Percentiles rank a stretch among this genome's conserved stretches.
Evolutionary conservation across 2,329 filamentous ascomycete species (phyloP).

Genomic region (Paraconiothyrium sp.): DNA sequence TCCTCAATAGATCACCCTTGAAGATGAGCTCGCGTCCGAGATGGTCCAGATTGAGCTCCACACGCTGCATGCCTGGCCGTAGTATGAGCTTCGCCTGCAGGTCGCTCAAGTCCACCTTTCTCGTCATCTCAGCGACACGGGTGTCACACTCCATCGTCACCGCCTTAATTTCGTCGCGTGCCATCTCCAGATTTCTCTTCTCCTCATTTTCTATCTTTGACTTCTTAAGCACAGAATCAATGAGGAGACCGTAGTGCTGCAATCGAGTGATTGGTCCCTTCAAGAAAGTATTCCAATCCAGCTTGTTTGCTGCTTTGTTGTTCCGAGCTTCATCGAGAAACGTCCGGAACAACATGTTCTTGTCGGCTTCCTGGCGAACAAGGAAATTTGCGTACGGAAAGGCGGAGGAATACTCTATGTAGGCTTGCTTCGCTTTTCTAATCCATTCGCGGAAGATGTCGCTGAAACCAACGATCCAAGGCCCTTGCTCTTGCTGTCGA

Average conservation of each 20-base stretch:
- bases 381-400: conserved; percentile 86
- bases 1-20: conserved; percentile 87
- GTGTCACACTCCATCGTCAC: conserved; percentile 92
- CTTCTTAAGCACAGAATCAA: conserved; percentile 84
- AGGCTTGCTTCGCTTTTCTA: conserved; percentile 86
- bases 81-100: conserved; percentile 84
- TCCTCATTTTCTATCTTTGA: conserved; percentile 88
- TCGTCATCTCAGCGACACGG: conserved; percentile 90
- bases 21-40: conserved; percentile 90
- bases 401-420: conserved; percentile 89
- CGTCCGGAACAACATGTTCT: conserved; percentile 84
- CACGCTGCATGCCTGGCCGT: conserved; percentile 83
- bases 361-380: conserved; percentile 82
- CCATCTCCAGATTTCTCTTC: conserved; percentile 81
- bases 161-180: conserved; percentile 89
- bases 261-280: conserved; percentile 93
- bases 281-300: conserved; percentile 94
- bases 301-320: conserved; percentile 80
- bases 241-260: conserved; percentile 86
- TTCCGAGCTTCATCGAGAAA: conserved; percentile 84
- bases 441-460: conserved; percentile 99
- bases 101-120: conserved; percentile 89
- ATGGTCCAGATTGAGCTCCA: conserved; percentile 89
- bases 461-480: conserved; percentile 92
- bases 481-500: conserved; percentile 94